These are phyloP conservation scores for Edaphochlamys debaryana DNA, from an alignment of 139 green algal species.

Conservation along the genomic window DNA sequence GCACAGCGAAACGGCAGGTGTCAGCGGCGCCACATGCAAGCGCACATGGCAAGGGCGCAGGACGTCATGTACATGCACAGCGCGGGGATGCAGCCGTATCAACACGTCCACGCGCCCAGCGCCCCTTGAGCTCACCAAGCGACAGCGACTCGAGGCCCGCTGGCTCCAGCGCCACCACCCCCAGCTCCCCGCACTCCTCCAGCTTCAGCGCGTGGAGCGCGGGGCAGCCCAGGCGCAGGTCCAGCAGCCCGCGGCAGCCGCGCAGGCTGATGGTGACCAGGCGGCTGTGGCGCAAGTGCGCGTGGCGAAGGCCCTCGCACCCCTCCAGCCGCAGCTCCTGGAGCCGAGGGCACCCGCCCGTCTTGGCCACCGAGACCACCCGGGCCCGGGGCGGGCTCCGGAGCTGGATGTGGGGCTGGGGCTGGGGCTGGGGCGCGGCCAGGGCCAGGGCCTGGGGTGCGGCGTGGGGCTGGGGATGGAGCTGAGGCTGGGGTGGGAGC, in stretches of 20 bases:
- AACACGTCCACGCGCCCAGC: no score
- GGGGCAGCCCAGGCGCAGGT: constrained; percentile 37
- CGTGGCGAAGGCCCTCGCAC: constrained; percentile 52
- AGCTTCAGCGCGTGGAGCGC: constrained; percentile 40
- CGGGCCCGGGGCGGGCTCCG: no score
- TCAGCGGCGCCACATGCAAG: no score
- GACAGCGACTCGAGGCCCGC: constrained; percentile 21
- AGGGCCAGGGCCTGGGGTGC: no score
- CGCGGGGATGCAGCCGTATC: no score
- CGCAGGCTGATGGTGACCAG: constrained; percentile 10
- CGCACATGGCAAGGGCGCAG: no score
- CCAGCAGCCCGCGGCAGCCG: constrained; percentile 23
- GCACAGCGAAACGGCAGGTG: no score
- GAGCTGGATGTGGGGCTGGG: no score
- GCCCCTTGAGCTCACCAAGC: constrained; percentile 45
- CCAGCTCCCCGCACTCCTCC: constrained; percentile 44
- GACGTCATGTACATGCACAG: no score
- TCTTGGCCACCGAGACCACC: not conserved
- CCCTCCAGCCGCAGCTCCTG: constrained; percentile 54
- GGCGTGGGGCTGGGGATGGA: no score
- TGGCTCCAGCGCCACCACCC: constrained; percentile 18
- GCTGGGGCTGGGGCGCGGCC: no score
- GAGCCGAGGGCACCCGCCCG: constrained; percentile 33
- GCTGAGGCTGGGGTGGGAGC: no score
- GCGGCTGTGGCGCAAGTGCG: constrained; percentile 35